Evolutionary conservation across 2,329 filamentous ascomycete genomes (phyloP).

Genomic region (Aspergillus sp.): DNA sequence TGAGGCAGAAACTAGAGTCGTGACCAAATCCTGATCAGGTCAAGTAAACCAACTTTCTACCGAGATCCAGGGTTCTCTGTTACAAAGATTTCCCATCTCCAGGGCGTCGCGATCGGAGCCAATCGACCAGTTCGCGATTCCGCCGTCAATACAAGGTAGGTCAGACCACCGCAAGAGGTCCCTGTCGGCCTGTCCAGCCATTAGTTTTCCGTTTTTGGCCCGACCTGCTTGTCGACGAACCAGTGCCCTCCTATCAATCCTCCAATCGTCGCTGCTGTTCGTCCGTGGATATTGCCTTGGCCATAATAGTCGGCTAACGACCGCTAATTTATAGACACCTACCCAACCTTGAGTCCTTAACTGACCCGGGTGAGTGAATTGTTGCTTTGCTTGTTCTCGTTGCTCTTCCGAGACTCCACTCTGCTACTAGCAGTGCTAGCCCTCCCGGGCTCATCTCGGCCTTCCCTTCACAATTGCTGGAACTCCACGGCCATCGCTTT

Average conservation of each 20-base stretch:
- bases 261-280: constrained; percentile 15
- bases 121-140: background rate
- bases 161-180: constrained; percentile 9
- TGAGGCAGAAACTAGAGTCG: constrained; percentile 7
- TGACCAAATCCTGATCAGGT: constrained; percentile 8
- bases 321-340: constrained; percentile 6
- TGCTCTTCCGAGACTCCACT: constrained; percentile 26
- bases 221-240: constrained; percentile 9
- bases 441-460: constrained; percentile 25
- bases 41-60: background rate
- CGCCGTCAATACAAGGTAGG: constrained; percentile 4
- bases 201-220: constrained; percentile 13
- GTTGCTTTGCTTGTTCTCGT: constrained; percentile 16
- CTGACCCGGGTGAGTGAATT: constrained; percentile 3
- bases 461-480: constrained; percentile 22
- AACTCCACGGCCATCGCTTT: constrained; percentile 18
- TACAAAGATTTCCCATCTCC: background rate
- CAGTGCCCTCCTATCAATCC: constrained; percentile 11
- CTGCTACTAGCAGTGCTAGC: constrained; percentile 10
- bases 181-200: background rate
- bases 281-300: constrained; percentile 10
- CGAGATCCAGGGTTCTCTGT: background rate
- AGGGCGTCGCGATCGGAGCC: background rate
- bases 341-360: constrained; percentile 2
- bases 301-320: constrained; percentile 8